Percentiles rank a stretch among this genome's conserved stretches.
Conservation (phyloP, 257 asterid species). For the Sherardia arvensis region DNA sequence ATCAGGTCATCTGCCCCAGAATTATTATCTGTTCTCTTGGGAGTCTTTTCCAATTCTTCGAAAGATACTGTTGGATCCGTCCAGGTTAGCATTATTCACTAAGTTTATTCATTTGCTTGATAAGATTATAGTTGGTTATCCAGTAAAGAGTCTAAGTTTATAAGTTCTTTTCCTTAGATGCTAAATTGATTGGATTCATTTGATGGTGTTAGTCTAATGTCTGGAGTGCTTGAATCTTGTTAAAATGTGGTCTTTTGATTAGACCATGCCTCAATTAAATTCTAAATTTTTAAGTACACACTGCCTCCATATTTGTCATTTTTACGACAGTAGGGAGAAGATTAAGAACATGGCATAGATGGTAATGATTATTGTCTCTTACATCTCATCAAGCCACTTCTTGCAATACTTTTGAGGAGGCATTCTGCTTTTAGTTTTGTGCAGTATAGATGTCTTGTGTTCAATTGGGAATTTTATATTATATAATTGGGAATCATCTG, state of each 20-base stretch:
- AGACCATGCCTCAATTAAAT: neutral
- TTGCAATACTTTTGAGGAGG: neutral
- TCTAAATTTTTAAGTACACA: neutral
- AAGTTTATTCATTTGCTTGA: neutral
- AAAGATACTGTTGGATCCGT: slow-evolving; percentile 58
- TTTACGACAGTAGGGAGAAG: neutral
- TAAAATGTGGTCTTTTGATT: neutral
- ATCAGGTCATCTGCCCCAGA: slow-evolving; percentile 49
- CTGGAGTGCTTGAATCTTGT: neutral
- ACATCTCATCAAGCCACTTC: neutral
- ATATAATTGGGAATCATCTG: neutral
- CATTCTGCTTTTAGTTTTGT: neutral
- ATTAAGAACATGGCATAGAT: neutral
- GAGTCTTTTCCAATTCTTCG: slow-evolving; percentile 45
- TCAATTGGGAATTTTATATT: neutral
- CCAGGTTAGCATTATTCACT: slow-evolving; percentile 37
- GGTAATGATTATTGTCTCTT: neutral
- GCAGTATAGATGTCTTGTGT: neutral
- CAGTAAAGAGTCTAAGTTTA: neutral
- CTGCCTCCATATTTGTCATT: neutral
- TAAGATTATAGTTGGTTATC: neutral
- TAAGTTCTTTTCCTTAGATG: neutral
- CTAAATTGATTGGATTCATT: neutral
- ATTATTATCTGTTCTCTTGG: slow-evolving; percentile 47
- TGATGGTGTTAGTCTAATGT: neutral